phyloP scores from a whole-genome alignment of 169 alveolate species.

The Cryptosporidium ubiquitum region DNA sequence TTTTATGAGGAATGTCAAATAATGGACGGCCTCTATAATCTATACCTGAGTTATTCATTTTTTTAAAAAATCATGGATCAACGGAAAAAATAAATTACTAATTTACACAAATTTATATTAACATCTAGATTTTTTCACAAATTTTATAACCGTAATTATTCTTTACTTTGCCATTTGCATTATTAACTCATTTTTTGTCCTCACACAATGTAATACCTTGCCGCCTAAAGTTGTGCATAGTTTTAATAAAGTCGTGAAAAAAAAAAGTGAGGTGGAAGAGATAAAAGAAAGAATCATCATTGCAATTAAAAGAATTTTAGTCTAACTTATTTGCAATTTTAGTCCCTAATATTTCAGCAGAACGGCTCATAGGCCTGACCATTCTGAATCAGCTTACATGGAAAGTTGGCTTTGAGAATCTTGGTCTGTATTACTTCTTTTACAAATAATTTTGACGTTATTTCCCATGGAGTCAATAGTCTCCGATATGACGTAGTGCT shows the following conservation, averaged over 20 bases:
- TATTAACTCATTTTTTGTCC: conserved; percentile 40
- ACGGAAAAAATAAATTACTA: neutral
- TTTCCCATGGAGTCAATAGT: conserved; percentile 39
- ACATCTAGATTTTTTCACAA: too few species aligned
- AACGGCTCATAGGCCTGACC: neutral
- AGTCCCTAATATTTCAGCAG: neutral
- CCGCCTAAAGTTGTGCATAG: conserved; percentile 28
- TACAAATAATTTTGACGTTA: conserved; percentile 35
- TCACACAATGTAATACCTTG: conserved; percentile 25
- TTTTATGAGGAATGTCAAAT: conserved; percentile 67
- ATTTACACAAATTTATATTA: neutral
- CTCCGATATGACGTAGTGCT: conserved; percentile 31
- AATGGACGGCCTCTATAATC: conserved; percentile 72
- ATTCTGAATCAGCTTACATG: conserved; percentile 6
- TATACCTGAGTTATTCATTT: neutral
- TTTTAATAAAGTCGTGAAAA: neutral
- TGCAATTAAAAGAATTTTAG: neutral
- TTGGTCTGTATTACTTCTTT: conserved; percentile 26
- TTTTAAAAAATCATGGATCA: neutral
- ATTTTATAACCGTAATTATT: too few species aligned
- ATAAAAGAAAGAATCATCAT: neutral
- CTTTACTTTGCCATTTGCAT: neutral
- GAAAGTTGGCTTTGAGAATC: conserved; percentile 70
- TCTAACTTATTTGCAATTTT: neutral
- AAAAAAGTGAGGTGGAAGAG: neutral